Conservation (phyloP, 108 stramenopile genomes). For the Stephanodiscus triporus region DNA sequence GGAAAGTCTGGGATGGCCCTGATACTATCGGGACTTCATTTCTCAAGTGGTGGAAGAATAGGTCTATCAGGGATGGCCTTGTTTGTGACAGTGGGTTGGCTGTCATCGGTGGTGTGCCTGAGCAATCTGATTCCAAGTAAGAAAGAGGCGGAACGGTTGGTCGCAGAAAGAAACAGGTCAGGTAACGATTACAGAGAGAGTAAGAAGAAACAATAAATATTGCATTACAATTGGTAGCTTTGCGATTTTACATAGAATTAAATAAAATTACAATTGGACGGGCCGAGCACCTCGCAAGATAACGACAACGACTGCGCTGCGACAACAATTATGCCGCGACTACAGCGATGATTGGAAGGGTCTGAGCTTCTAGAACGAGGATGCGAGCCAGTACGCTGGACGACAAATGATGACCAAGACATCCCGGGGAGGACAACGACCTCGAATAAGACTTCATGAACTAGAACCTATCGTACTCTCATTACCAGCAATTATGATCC, state of each 20-base stretch:
- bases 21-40: conserved; percentile 71
- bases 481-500: too few relatives aligned
- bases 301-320: too few relatives aligned
- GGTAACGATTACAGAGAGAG: conserved; percentile 1
- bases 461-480: too few relatives aligned
- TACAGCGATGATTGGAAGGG: too few relatives aligned
- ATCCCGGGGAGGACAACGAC: too few relatives aligned
- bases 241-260: neutral
- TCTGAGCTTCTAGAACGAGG: too few relatives aligned
- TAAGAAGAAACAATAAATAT: neutral
- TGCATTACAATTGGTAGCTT: neutral
- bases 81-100: conserved; percentile 44
- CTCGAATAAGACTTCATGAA: too few relatives aligned
- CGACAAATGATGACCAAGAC: too few relatives aligned
- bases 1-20: conserved; percentile 87
- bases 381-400: too few relatives aligned
- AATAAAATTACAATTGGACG: neutral
- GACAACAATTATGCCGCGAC: too few relatives aligned
- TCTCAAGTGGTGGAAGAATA: conserved; percentile 13
- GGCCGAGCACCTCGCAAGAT: too few relatives aligned
- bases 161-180: conserved; percentile 40
- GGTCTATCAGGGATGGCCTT: conserved; percentile 38
- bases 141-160: conserved; percentile 54
- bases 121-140: conserved; percentile 48
- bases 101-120: conserved; percentile 42